A percentile compares a stretch with the other conserved stretches of the same genome.
Evolutionary conservation across 2,329 filamentous ascomycete species (phyloP).

Genomic region (Cytospora mali): DNA sequence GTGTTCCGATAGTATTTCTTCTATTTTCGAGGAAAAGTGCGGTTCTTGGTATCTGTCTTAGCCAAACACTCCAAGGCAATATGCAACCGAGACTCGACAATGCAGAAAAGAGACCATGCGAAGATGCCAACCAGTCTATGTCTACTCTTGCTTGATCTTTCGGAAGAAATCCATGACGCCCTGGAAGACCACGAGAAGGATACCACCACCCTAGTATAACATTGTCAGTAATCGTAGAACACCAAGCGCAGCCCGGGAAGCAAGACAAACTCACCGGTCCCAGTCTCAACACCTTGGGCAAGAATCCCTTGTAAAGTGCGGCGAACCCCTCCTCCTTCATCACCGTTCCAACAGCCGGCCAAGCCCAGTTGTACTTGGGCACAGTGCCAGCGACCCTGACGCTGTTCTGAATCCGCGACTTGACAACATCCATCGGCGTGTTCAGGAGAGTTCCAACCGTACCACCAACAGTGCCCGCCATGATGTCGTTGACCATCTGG

Average conservation of each 20-base stretch:
- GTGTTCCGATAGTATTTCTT: neutral
- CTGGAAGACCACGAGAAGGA: constrained; percentile 85
- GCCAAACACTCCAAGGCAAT: neutral
- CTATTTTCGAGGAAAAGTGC: neutral
- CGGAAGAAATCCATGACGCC: constrained; percentile 92
- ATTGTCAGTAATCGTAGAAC: neutral
- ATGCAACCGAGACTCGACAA: neutral
- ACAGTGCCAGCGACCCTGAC: constrained; percentile 76
- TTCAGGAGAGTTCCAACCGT: constrained; percentile 86
- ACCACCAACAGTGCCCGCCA: constrained; percentile 85
- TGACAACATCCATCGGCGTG: constrained; percentile 95
- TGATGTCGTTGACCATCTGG: constrained; percentile 84
- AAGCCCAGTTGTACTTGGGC: constrained; percentile 99
- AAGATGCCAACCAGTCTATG: constrained; percentile 14
- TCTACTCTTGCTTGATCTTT: constrained; percentile 48
- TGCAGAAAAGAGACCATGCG: constrained; percentile 2
- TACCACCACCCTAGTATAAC: constrained; percentile 50
- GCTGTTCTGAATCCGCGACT: constrained; percentile 96
- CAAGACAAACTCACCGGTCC: constrained; percentile 53
- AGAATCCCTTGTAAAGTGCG: constrained; percentile 96
- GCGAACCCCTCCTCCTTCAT: constrained; percentile 90
- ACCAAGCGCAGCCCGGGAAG: constrained; percentile 40
- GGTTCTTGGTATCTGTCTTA: constrained; percentile 16
- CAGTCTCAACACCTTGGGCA: constrained; percentile 86
- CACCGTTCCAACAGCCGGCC: constrained; percentile 81